Evolutionary conservation across 2,329 filamentous ascomycete genomes (phyloP), one percentile per base, ranked within the genome.

Genomic region (Eurotiales sp.): DNA sequence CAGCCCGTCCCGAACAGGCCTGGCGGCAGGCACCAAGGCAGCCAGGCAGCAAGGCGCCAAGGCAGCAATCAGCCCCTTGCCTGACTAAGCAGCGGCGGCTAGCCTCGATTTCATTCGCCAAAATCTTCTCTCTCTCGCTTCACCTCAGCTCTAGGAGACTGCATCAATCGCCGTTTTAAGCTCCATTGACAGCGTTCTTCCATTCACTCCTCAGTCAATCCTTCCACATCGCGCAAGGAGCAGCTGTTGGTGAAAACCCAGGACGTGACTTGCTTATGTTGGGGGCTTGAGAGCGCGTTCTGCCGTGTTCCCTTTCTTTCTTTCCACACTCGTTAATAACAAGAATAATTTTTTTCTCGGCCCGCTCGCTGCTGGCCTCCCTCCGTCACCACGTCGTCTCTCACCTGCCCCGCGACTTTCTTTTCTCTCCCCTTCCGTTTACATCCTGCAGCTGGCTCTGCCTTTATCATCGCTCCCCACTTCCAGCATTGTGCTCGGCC

Each of bases 381-480:
- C 55, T 48, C 55, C 61, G 59, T 56, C 57, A 67, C 59, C 57
- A 67, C 64, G 64, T 62, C 61, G 60, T 55, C 58, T 59, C 48
- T 59, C 51, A 55, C 56, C 41, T 54, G 58, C 37, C 56, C 60
- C 56, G 51, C 63, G 46, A 52, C 70, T 53, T 62, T 73, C 62
- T 82, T 82, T 77, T 64, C 75, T 79, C 58, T 70, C 56, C 63
- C 69, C 59, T 71, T 67, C 67, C 65, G 70, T 66, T 73, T 70
- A 66, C 72, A 73, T 65, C 68, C 75, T 74, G 83, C 83, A 85
- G 83, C 83, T 77, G 81, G 84, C 75, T 77, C 83, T 86, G 83
- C 82, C 57, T 63, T 67, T 63, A 82, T 81, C 58, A 63, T 65
- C 61, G 60, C 61, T 59, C 64, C 60, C 58, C 61, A 60, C 56